Percentiles rank a stretch among this genome's conserved stretches.
Conservation (phyloP, 2,329 filamentous ascomycete species). For the Zarea fungicola region DNA sequence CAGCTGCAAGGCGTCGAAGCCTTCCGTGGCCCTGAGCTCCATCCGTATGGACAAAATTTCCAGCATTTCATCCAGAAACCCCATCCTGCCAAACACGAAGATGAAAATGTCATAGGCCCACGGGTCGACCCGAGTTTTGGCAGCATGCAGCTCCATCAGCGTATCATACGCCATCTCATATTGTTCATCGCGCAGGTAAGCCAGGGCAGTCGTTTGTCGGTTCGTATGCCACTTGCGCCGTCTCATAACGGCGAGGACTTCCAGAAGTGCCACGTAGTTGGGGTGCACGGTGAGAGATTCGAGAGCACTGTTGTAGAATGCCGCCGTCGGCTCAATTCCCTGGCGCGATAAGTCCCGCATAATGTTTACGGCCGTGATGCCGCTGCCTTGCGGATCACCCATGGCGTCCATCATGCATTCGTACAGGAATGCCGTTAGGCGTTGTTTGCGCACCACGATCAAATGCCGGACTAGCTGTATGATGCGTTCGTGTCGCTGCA, state of each 20-base stretch:
- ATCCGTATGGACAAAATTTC: slow-evolving; percentile 57
- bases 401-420: slow-evolving; percentile 71
- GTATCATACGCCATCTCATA: slow-evolving; percentile 73
- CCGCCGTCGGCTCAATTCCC: slow-evolving; percentile 57
- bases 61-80: slow-evolving; percentile 74
- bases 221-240: slow-evolving; percentile 58
- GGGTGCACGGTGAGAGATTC: slow-evolving; percentile 75
- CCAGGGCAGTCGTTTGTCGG: slow-evolving; percentile 63
- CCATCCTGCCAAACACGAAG: slow-evolving; percentile 64
- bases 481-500: slow-evolving; percentile 25
- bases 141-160: slow-evolving; percentile 60
- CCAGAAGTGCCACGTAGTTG: slow-evolving; percentile 69
- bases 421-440: slow-evolving; percentile 58
- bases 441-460: slow-evolving; percentile 48
- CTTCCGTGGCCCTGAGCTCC: slow-evolving; percentile 25
- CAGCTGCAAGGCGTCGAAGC: slow-evolving; percentile 54
- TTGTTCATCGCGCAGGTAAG: slow-evolving; percentile 73
- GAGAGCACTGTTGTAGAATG: slow-evolving; percentile 67
- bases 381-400: slow-evolving; percentile 61
- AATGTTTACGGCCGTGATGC: slow-evolving; percentile 55
- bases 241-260: slow-evolving; percentile 69
- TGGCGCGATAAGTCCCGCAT: slow-evolving; percentile 65
- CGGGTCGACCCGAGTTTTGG: slow-evolving; percentile 48
- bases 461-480: slow-evolving; percentile 51
- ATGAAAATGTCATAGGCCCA: slow-evolving; percentile 81